Percentiles rank a stretch among this genome's conserved stretches.
phyloP scores from a whole-genome alignment of 371 early-diverging fungal species.

The Mortierella sp. region DNA sequence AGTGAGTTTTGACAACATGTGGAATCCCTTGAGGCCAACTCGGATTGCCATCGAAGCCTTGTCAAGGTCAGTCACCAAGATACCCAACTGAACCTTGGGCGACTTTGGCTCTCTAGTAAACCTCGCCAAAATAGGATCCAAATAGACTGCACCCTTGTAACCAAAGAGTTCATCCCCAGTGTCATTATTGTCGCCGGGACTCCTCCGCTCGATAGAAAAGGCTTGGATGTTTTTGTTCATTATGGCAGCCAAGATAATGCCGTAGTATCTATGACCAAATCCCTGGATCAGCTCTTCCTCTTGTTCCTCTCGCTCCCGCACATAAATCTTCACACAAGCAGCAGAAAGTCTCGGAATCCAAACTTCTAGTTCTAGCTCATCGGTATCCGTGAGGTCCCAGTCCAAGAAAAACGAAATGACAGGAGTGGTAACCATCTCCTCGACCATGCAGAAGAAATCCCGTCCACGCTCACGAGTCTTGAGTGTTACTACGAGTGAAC shows the following conservation, averaged over 20 bases:
- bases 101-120: slow-evolving; percentile 17
- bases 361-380: slow-evolving; percentile 6
- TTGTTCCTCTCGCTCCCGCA: slow-evolving; percentile 18
- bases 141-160: slow-evolving; percentile 10
- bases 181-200: slow-evolving; percentile 4
- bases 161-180: slow-evolving; percentile 14
- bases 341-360: slow-evolving; percentile 1
- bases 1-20: slow-evolving; percentile 20
- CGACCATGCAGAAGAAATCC: slow-evolving; percentile 12
- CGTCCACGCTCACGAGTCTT: slow-evolving; percentile 12
- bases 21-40: slow-evolving; percentile 8
- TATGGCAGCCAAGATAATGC: slow-evolving; percentile 23
- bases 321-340: slow-evolving; percentile 33
- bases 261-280: slow-evolving; percentile 22
- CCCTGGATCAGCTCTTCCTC: background rate
- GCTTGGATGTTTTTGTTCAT: slow-evolving; percentile 33
- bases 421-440: slow-evolving; percentile 1
- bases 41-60: slow-evolving; percentile 10
- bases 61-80: slow-evolving; percentile 32
- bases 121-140: slow-evolving; percentile 26
- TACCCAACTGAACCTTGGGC: slow-evolving; percentile 19
- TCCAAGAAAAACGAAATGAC: slow-evolving; percentile 38
- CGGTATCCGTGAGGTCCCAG: slow-evolving; percentile 21
- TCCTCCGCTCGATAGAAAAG: slow-evolving; percentile 29
- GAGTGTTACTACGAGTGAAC: slow-evolving; percentile 16